Conservation (phyloP, 441 rosid species). For the Erodium texanum region DNA sequence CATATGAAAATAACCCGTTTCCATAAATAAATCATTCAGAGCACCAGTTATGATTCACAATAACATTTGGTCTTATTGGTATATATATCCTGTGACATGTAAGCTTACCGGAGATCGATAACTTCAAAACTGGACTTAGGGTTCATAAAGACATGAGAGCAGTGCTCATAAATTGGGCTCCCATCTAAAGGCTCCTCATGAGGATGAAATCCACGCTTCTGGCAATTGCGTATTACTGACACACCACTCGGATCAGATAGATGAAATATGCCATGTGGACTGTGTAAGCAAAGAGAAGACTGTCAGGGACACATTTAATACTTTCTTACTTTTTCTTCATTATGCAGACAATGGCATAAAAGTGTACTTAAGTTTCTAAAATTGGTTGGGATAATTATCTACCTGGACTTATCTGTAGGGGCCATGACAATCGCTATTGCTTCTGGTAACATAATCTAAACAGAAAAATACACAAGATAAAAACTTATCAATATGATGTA, state of each 20-base stretch:
- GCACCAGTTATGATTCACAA: no score
- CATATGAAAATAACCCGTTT: background rate
- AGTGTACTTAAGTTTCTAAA: no score
- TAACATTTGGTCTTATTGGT: background rate
- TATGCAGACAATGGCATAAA: no score
- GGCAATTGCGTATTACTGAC: conserved; percentile 80
- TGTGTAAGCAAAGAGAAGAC: conserved; percentile 20
- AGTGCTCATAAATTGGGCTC: conserved; percentile 78
- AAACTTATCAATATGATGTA: background rate
- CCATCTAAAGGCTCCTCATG: conserved; percentile 83
- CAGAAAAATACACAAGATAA: background rate
- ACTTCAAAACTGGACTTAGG: conserved; percentile 51
- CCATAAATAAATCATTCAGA: background rate
- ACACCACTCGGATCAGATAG: conserved; percentile 86
- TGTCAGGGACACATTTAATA: background rate
- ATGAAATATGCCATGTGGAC: conserved; percentile 89
- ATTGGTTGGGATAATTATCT: no score
- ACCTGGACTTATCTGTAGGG: conserved; percentile 74
- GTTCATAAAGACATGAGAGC: conserved; percentile 87
- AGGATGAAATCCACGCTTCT: conserved; percentile 95
- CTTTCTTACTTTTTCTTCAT: no score
- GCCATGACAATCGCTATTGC: conserved; percentile 97
- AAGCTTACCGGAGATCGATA: conserved; percentile 68
- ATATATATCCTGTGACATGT: background rate
- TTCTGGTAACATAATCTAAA: conserved; percentile 87